Evolutionary conservation across 108 stramenopile genomes (phyloP).

Genomic region (Cyclotella baltica): DNA sequence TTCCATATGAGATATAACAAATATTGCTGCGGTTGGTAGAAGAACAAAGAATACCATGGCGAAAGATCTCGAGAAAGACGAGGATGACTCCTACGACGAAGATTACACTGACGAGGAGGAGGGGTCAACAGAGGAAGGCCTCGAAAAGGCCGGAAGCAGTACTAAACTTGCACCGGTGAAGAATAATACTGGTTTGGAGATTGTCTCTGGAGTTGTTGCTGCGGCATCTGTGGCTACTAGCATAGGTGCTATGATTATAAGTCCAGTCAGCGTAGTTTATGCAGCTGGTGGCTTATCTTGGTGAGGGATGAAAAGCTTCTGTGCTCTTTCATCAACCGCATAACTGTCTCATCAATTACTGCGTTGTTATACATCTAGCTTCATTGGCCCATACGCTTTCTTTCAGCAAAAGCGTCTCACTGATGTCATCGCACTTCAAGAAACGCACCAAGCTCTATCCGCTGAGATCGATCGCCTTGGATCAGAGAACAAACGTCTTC

Average conservation of each 20-base stretch:
- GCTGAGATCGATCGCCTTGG: constrained; percentile 51
- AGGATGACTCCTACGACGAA: background rate
- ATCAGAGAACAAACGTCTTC: constrained; percentile 43
- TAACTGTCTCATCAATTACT: background rate
- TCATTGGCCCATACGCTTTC: constrained; percentile 52
- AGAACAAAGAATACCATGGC: too few relatives aligned
- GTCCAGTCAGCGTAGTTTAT: constrained; percentile 58
- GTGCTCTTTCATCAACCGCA: background rate
- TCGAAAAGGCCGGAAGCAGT: background rate
- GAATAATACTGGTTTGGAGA: constrained; percentile 64
- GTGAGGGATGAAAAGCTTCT: constrained; percentile 23
- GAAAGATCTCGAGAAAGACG: background rate
- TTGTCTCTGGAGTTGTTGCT: constrained; percentile 56
- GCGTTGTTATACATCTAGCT: background rate
- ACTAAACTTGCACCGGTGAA: constrained; percentile 57
- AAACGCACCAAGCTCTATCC: constrained; percentile 49
- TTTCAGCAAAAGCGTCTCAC: constrained; percentile 51
- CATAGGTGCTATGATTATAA: constrained; percentile 68
- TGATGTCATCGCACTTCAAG: constrained; percentile 51
- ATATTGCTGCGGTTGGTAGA: too few relatives aligned
- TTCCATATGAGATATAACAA: too few relatives aligned
- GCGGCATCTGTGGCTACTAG: constrained; percentile 57
- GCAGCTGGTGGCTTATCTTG: constrained; percentile 67
- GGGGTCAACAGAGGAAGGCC: constrained; percentile 4
- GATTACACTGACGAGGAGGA: constrained; percentile 1